These are phyloP conservation scores for Macrophomina pseudophaseolina DNA, from an alignment of 2,329 filamentous ascomycete species.

Conservation along the genomic window DNA sequence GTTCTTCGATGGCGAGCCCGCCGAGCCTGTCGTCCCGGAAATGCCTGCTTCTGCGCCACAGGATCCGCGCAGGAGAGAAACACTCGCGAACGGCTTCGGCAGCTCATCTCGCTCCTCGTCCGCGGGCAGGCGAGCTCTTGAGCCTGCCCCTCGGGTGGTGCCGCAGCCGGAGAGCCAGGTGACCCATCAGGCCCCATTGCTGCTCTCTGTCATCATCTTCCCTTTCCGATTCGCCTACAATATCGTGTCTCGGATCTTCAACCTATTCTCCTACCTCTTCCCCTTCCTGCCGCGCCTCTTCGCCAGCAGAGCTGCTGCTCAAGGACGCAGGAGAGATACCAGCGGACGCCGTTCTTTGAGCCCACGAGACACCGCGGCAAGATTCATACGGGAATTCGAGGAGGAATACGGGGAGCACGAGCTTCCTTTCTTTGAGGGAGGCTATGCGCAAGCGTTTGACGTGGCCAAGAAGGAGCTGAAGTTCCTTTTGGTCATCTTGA, in stretches of 20 bases:
- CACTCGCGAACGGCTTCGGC: slow-evolving; percentile 63
- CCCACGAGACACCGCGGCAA: slow-evolving; percentile 83
- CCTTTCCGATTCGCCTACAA: slow-evolving; percentile 81
- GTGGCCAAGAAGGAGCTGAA: slow-evolving; percentile 88
- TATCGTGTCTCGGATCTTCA: slow-evolving; percentile 70
- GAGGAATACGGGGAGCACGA: slow-evolving; percentile 81
- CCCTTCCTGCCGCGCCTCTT: slow-evolving; percentile 76
- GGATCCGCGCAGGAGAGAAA: slow-evolving; percentile 70
- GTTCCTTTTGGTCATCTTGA: slow-evolving; percentile 84
- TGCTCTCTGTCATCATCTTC: slow-evolving; percentile 78
- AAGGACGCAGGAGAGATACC: slow-evolving; percentile 56
- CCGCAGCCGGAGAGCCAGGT: slow-evolving; percentile 71
- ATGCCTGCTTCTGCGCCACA: slow-evolving; percentile 68
- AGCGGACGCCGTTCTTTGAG: slow-evolving; percentile 76
- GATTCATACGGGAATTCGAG: slow-evolving; percentile 92
- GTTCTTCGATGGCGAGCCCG: slow-evolving; percentile 95
- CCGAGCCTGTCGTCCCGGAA: slow-evolving; percentile 76
- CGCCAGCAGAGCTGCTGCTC: slow-evolving; percentile 54
- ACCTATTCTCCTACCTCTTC: slow-evolving; percentile 77
- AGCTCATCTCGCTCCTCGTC: slow-evolving; percentile 39
- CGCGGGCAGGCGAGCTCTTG: slow-evolving; percentile 53
- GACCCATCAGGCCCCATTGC: slow-evolving; percentile 72
- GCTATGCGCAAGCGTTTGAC: slow-evolving; percentile 91
- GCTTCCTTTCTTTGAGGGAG: slow-evolving; percentile 82
- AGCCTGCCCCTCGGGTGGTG: slow-evolving; percentile 81